A percentile compares a stretch with the other conserved stretches of the same genome.
phyloP scores from a whole-genome alignment of 371 early-diverging fungal species.

The Globomyces sp. region DNA sequence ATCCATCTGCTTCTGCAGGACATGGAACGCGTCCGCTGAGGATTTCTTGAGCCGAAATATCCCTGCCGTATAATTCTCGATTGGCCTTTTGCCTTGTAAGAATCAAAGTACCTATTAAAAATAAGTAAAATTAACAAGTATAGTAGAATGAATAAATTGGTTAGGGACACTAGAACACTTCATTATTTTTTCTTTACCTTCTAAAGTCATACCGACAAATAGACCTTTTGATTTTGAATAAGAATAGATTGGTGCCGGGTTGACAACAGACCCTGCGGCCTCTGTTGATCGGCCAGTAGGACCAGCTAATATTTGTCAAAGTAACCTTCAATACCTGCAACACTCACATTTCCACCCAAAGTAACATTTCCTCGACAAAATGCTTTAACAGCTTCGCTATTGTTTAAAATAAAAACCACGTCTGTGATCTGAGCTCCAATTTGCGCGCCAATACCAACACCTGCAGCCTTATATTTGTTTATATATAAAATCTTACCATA shows the following conservation, averaged over 20 bases:
- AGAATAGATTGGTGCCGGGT: constrained; percentile 86
- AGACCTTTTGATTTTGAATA: constrained; percentile 84
- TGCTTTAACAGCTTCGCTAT: constrained; percentile 79
- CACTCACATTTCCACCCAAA: constrained; percentile 83
- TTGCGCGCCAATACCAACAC: constrained; percentile 65
- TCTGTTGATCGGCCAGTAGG: constrained; percentile 89
- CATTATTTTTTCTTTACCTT: constrained; percentile 36
- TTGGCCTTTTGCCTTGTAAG: constrained; percentile 88
- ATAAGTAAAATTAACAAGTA: no score
- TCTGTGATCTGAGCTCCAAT: constrained; percentile 93
- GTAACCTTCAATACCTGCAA: constrained; percentile 47
- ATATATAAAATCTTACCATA: background rate
- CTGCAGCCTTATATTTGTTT: constrained; percentile 17
- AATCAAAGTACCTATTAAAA: constrained; percentile 43
- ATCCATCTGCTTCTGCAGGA: constrained; percentile 61
- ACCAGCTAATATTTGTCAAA: constrained; percentile 57
- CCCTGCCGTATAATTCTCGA: constrained; percentile 76
- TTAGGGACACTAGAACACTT: no score
- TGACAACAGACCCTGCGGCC: constrained; percentile 74
- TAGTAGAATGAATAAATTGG: no score
- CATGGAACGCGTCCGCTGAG: constrained; percentile 77
- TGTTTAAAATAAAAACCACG: constrained; percentile 88
- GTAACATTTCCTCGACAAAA: constrained; percentile 87
- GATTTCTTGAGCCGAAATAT: constrained; percentile 70
- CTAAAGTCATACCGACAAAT: constrained; percentile 60